Evolutionary conservation across 176 grass and related monocot genomes (phyloP), one percentile per base, ranked within the genome.

Genomic region (Zoysia japonica): DNA sequence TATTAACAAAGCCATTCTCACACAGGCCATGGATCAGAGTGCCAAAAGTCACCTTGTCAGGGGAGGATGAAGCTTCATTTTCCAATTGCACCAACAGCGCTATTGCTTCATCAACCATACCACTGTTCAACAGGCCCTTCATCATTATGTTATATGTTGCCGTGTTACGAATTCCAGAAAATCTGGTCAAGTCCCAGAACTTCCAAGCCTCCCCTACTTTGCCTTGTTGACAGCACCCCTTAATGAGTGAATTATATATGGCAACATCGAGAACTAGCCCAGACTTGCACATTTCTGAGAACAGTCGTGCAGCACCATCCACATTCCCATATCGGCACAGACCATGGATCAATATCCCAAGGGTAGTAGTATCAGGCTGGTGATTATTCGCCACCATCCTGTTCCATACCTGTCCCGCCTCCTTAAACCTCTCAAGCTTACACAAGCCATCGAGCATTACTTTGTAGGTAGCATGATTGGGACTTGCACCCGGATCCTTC

Each of bases 371-470:
- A 80, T 86, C 86, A 1, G 86, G 84, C 50, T 81, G 85, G 71
- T 91, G 90, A 65, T 86, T 83, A 78, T 99, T 99, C 62, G 61
- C 72, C 40, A 91, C 8, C 96, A 99, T 99, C 84, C 90, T 85
- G 56, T 70, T 74, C 96, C 96, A 95, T 51, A 93, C 88, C 56
- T 89, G 78, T 57, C 72, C 79, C n/a, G 84, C 86, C 84, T 89
- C 40, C 56, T 89, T 83, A 53, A 89, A 95, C 80, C 70, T 91
- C 71, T 84, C 76, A 65, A 91, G 75, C 74, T 99, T 99, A 71
- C 78, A 93, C 57, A 99, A 68, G 43, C 96, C 96, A 85, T 99
- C 72, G 63, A 99, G 84, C 90, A 95, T 95, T 51, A 89, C 84
- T 68, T 88, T 95, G 75, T 95, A 95, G 13, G 96, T 95, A n/a